A percentile compares a stretch with the other conserved stretches of the same genome.
phyloP scores from a whole-genome alignment of 129 eudicot species.

The Escallonia rubra region DNA sequence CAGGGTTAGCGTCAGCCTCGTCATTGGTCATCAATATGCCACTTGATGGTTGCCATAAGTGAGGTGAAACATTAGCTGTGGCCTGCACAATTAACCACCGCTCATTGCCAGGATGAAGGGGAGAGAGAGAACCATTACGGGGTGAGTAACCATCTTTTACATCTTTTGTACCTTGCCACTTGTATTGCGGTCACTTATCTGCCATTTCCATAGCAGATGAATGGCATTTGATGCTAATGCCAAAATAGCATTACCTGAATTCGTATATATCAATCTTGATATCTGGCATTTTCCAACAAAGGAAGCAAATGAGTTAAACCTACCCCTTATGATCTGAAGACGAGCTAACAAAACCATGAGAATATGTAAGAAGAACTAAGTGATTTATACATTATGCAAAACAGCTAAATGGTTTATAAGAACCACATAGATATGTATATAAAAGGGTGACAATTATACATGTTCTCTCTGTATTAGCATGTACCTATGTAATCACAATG shows the following conservation, averaged over 20 bases:
- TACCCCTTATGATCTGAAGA: not conserved
- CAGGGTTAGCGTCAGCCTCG: conserved; percentile 53
- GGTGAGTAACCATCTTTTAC: not conserved
- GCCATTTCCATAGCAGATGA: conserved; percentile 95
- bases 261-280: conserved; percentile 83
- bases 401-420: too few relatives aligned
- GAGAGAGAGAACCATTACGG: not conserved
- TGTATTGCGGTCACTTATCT: conserved; percentile 60
- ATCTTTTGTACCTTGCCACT: conserved; percentile 55
- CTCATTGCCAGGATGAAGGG: not conserved
- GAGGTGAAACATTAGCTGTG: conserved; percentile 70
- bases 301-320: conserved; percentile 1
- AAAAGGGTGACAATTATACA: too few relatives aligned
- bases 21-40: conserved; percentile 89
- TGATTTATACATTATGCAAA: not conserved
- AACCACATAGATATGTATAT: too few relatives aligned
- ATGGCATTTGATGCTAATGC: conserved; percentile 85
- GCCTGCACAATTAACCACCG: conserved; percentile 39
- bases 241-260: conserved; percentile 69
- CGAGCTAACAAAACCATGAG: not conserved
- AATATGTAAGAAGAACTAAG: not conserved
- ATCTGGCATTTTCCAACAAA: conserved; percentile 36
- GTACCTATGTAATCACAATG: too few relatives aligned
- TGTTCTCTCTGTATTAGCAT: too few relatives aligned
- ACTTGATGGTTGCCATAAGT: conserved; percentile 89